Evolutionary conservation across 495 filamentous ascomycete species (phyloP), one percentile per base, ranked within the genome.

Genomic region (Hyaloscypha bicolor): DNA sequence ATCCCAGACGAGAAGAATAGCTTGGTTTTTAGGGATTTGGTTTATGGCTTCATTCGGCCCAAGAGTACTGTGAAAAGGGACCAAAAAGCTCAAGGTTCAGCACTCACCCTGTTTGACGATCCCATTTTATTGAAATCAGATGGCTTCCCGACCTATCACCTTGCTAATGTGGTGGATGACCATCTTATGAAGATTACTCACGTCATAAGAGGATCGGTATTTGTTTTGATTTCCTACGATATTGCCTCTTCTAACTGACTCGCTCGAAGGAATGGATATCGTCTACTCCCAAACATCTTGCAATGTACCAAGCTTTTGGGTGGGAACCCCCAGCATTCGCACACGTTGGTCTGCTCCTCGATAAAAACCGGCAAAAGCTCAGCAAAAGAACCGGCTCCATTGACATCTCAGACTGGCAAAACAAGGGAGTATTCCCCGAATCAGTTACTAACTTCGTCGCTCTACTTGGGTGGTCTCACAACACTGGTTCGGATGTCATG

Each of bases 81-180:
- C 56, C 42, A 14, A 48, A 48, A 48, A 59, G 32, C 67, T 62
- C 19, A 78, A 78, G 48, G 82, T 76, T 57, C 80, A 79, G 48
- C 67, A 77, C 25, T 57, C 0, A 71, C 72, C 73, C 82, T 68
- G 3, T 90, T 84, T 62, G 90, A 91, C 63, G 91, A 93, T 75
- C 93, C 91, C 9, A 88, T 99, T 69, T 80, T 99, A 55, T 76
- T 97, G 32, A 99, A 98, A 77, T 88, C 87, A 9, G 95, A 99
- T 73, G 93, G 93, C 0, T 87, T 89, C 61, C 95, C 95, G 1
- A 98, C 95, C 9, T 99, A 99, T 73, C 95, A 98, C 76, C 88
- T 99, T 62, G 95, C 95, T 4, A 98, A 97, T 77, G 94, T 99
- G 30, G 89, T 99, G 25, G 95, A 99, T 76, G 95, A 99, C 76